Evolutionary conservation across 768 basidiomycete species (phyloP).

Genomic region (Boletales sp.): DNA sequence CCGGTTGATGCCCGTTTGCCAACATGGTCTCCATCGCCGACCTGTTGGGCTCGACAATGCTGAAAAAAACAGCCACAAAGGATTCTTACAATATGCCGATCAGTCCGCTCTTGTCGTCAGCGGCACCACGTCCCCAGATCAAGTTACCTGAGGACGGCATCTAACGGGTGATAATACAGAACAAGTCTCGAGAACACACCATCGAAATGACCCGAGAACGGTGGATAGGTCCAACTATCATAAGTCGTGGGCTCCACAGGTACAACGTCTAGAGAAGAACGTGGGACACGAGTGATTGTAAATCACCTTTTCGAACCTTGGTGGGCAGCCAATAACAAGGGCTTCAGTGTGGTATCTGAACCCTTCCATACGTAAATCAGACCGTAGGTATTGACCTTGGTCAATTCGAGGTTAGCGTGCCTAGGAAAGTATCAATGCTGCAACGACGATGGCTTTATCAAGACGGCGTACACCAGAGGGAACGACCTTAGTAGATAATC

Average conservation of each 20-base stretch:
- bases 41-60: conserved; percentile 23
- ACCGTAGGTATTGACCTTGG: conserved; percentile 60
- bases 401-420: conserved; percentile 47
- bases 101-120: conserved; percentile 65
- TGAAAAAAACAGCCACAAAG: neutral
- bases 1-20: conserved; percentile 59
- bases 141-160: conserved; percentile 24
- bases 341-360: conserved; percentile 45
- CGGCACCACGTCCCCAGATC: conserved; percentile 50
- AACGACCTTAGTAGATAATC: conserved; percentile 55
- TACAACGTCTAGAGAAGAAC: conserved; percentile 51
- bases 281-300: neutral
- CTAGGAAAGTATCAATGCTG: conserved; percentile 24
- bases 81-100: conserved; percentile 55
- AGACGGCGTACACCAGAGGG: conserved; percentile 49
- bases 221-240: conserved; percentile 56
- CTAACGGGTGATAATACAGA: neutral
- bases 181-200: conserved; percentile 28
- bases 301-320: conserved; percentile 38
- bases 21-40: conserved; percentile 63
- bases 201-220: conserved; percentile 61
- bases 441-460: neutral
- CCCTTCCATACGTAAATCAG: conserved; percentile 60
- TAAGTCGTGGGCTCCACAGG: conserved; percentile 57
- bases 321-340: conserved; percentile 51